These are phyloP conservation scores for Ceratobasidium sp. DNA, from an alignment of 1,284 basidiomycete genomes.

Conservation along the genomic window DNA sequence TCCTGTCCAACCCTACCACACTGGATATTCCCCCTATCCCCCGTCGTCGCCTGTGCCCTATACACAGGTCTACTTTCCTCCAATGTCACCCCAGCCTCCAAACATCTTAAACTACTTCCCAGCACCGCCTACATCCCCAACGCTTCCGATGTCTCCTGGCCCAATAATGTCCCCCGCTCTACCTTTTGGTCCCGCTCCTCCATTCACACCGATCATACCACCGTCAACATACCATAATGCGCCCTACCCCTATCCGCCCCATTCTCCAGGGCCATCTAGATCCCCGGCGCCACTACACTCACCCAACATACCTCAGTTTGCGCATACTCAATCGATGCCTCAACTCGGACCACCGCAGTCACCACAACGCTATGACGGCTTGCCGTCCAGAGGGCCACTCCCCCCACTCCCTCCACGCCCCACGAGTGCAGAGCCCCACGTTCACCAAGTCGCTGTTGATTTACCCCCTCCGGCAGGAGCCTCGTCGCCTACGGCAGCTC, in stretches of 20 bases:
- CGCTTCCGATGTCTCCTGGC: slow-evolving; percentile 45
- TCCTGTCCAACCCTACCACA: slow-evolving; percentile 6
- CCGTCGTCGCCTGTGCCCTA: slow-evolving; percentile 41
- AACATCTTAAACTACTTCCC: slow-evolving; percentile 42
- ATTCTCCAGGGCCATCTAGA: slow-evolving; percentile 47
- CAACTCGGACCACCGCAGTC: slow-evolving; percentile 6
- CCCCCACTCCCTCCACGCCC: slow-evolving; percentile 49
- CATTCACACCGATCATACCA: background rate
- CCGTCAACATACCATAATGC: slow-evolving; percentile 46
- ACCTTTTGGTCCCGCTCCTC: background rate
- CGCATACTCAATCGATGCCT: slow-evolving; percentile 12
- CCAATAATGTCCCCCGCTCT: slow-evolving; percentile 2
- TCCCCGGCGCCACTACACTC: slow-evolving; percentile 37
- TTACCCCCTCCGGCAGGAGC: background rate
- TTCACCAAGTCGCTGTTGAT: slow-evolving; percentile 9
- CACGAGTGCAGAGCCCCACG: slow-evolving; percentile 49
- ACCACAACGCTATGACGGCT: background rate
- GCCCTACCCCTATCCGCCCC: slow-evolving; percentile 52
- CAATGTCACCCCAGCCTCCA: slow-evolving; percentile 44
- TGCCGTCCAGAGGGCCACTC: slow-evolving; percentile 43
- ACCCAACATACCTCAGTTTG: background rate
- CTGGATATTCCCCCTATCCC: slow-evolving; percentile 30
- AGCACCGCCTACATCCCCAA: slow-evolving; percentile 41
- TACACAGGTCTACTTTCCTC: slow-evolving; percentile 39
- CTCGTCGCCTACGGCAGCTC: slow-evolving; percentile 32